Percentiles rank a stretch among this genome's conserved stretches.
phyloP scores from a whole-genome alignment of 768 basidiomycete genomes.

The Tricholoma furcatifolium region DNA sequence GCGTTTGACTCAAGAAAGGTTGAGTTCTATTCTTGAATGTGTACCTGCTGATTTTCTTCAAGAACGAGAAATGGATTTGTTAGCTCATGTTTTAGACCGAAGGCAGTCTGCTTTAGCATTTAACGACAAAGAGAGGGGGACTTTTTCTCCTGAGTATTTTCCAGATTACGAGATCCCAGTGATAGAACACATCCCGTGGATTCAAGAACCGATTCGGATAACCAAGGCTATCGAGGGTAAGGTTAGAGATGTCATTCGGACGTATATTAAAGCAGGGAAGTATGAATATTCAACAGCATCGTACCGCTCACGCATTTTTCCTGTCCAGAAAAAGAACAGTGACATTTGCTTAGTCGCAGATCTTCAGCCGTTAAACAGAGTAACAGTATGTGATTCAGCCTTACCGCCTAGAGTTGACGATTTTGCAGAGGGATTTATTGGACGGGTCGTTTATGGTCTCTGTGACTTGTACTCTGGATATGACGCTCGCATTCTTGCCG shows the following conservation, averaged over 20 bases:
- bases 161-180: too few species aligned
- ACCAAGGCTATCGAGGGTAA: conserved; percentile 22
- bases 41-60: too few species aligned
- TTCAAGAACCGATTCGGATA: conserved; percentile 22
- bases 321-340: conserved; percentile 25
- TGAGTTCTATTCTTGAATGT: neutral
- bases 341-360: conserved; percentile 29
- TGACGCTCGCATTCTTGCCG: conserved; percentile 25
- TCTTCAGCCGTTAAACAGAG: conserved; percentile 31
- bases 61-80: conserved; percentile 16
- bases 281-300: too few species aligned
- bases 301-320: conserved; percentile 24
- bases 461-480: conserved; percentile 32
- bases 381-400: conserved; percentile 24
- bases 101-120: conserved; percentile 20
- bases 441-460: conserved; percentile 20
- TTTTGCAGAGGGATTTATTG: conserved; percentile 25
- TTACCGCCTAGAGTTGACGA: conserved; percentile 23
- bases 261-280: conserved; percentile 17
- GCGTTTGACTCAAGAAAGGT: conserved; percentile 12
- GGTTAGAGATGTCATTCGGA: conserved; percentile 20
- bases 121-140: conserved; percentile 26
- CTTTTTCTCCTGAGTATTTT: too few species aligned
- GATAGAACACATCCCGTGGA: conserved; percentile 33
- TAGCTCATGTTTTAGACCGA: conserved; percentile 13